Conservation (phyloP, 495 filamentous ascomycete species). For the Penicillium bialowiezense region DNA sequence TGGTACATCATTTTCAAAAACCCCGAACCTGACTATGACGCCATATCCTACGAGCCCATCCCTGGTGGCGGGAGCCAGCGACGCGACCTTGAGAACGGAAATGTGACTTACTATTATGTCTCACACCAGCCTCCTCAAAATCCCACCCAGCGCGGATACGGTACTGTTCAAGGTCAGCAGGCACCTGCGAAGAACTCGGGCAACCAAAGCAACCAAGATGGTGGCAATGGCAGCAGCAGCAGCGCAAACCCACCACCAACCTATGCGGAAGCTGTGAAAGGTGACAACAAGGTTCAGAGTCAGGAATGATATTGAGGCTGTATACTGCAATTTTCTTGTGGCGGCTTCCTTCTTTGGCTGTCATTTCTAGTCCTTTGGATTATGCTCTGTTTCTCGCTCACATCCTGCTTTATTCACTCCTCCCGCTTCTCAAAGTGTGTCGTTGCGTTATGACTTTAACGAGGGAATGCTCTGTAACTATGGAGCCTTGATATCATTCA, state of each 20-base stretch:
- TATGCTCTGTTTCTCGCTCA: neutral
- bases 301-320: constrained; percentile 46
- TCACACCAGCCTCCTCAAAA: constrained; percentile 42
- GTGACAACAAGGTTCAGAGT: constrained; percentile 84
- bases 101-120: constrained; percentile 71
- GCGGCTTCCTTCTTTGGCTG: neutral
- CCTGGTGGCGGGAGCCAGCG: constrained; percentile 49
- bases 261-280: constrained; percentile 81
- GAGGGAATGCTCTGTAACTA: constrained; percentile 13
- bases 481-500: neutral
- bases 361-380: neutral
- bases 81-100: constrained; percentile 44
- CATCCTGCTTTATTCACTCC: neutral
- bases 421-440: neutral
- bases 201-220: constrained; percentile 20
- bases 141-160: constrained; percentile 39
- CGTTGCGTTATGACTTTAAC: constrained; percentile 10
- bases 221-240: constrained; percentile 21
- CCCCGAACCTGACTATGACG: constrained; percentile 62
- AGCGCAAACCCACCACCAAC: constrained; percentile 61
- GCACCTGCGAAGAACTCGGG: constrained; percentile 12
- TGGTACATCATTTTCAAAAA: constrained; percentile 97
- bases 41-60: constrained; percentile 61
- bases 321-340: neutral
- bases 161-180: constrained; percentile 31